These are phyloP conservation scores for Monascus ruber DNA, from an alignment of 2,329 filamentous ascomycete genomes.

Conservation along the genomic window DNA sequence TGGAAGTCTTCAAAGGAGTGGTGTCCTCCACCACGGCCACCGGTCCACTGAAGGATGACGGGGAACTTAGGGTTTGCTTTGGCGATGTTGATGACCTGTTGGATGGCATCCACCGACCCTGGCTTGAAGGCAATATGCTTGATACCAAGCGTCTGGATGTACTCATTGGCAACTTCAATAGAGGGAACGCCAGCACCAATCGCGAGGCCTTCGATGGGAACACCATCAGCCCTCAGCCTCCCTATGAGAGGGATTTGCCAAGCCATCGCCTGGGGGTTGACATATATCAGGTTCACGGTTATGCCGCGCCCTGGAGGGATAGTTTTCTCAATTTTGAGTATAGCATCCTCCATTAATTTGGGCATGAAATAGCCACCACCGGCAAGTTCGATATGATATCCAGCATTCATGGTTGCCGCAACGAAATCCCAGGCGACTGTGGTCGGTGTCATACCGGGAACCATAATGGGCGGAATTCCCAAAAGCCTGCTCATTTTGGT, in stretches of 20 bases:
- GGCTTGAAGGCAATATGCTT: constrained; percentile 94
- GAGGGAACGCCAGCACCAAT: constrained; percentile 89
- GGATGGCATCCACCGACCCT: constrained; percentile 76
- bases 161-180: constrained; percentile 84
- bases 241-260: constrained; percentile 86
- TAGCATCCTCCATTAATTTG: constrained; percentile 68
- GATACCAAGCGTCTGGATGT: constrained; percentile 81
- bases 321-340: constrained; percentile 71
- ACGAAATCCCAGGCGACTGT: constrained; percentile 90
- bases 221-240: constrained; percentile 68
- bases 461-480: constrained; percentile 73
- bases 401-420: constrained; percentile 82
- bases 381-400: constrained; percentile 85
- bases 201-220: constrained; percentile 82
- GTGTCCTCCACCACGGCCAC: constrained; percentile 82
- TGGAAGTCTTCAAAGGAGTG: constrained; percentile 95
- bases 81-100: constrained; percentile 81
- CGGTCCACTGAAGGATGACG: constrained; percentile 84
- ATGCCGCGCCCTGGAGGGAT: constrained; percentile 82
- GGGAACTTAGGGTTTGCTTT: constrained; percentile 85
- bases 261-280: constrained; percentile 76
- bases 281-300: constrained; percentile 81
- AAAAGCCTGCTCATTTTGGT: constrained; percentile 89
- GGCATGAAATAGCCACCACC: constrained; percentile 83
- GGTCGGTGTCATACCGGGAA: constrained; percentile 83